Conservation (phyloP, 352 stramenopile genomes). For the Phytopythium montanum region DNA sequence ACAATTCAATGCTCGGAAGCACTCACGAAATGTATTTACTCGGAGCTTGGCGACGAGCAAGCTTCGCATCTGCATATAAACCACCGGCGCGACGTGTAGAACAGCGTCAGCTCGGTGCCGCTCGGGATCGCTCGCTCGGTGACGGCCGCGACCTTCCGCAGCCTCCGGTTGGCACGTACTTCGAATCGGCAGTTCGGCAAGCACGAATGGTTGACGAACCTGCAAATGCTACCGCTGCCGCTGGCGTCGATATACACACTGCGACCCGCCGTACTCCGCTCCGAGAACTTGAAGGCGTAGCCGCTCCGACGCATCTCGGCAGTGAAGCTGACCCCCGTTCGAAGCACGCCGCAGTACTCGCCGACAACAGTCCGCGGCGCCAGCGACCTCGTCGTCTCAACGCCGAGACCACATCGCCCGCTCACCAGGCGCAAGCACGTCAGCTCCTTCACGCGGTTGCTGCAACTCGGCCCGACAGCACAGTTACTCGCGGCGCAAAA, state of each 20-base stretch:
- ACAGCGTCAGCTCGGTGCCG: not conserved
- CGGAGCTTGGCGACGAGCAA: too few species aligned
- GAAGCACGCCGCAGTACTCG: not conserved
- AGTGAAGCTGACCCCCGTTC: not conserved
- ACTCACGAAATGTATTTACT: too few species aligned
- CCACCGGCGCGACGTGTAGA: not conserved
- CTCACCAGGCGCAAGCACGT: too few species aligned
- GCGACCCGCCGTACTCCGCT: not conserved
- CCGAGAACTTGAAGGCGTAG: not conserved
- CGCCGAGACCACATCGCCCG: too few species aligned
- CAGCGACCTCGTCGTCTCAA: too few species aligned
- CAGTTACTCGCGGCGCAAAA: too few species aligned
- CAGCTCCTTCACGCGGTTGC: too few species aligned
- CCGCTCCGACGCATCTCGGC: not conserved
- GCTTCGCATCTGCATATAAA: not conserved
- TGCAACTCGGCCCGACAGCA: too few species aligned
- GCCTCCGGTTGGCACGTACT: not conserved
- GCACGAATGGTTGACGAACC: not conserved
- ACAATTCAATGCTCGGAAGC: too few species aligned
- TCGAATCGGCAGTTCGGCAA: not conserved
- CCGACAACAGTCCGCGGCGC: not conserved
- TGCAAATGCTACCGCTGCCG: not conserved
- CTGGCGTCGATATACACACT: not conserved
- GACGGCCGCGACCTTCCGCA: not conserved
- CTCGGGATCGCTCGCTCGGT: not conserved